Evolutionary conservation across 2,329 filamentous ascomycete species (phyloP).

Genomic region (Trichoderma asperellum): DNA sequence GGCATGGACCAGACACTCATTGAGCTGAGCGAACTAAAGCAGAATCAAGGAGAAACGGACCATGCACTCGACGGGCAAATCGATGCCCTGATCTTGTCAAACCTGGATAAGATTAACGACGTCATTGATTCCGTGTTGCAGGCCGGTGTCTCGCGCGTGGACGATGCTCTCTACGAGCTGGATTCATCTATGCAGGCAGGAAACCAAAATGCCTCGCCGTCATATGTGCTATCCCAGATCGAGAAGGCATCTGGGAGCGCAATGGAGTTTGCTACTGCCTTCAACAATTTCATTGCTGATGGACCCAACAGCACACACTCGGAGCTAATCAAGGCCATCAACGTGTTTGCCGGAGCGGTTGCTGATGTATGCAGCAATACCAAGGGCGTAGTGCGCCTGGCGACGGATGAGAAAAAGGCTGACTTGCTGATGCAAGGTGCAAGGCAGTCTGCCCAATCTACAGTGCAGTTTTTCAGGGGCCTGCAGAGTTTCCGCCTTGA

Average conservation of each 20-base stretch:
- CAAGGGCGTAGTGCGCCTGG: constrained; percentile 90
- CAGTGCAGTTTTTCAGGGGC: constrained; percentile 92
- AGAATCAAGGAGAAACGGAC: constrained; percentile 75
- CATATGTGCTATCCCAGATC: constrained; percentile 94
- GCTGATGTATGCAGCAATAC: constrained; percentile 95
- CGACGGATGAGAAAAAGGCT: constrained; percentile 92
- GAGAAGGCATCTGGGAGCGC: constrained; percentile 94
- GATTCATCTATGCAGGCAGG: constrained; percentile 98
- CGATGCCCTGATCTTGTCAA: constrained; percentile 83
- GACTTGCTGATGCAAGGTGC: constrained; percentile 83
- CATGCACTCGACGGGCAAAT: constrained; percentile 86
- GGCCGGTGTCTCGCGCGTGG: constrained; percentile 87
- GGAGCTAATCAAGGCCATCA: constrained; percentile 91
- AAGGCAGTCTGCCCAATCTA: constrained; percentile 80
- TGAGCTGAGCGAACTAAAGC: constrained; percentile 85
- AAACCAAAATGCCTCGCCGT: constrained; percentile 94
- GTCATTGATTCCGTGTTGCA: constrained; percentile 97
- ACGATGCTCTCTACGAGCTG: constrained; percentile 94
- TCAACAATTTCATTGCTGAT: constrained; percentile 98
- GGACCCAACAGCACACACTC: constrained; percentile 87
- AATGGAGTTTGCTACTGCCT: constrained; percentile 96
- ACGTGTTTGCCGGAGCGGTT: constrained; percentile 85
- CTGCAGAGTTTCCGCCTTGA: constrained; percentile 93
- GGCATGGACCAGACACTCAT: constrained; percentile 96
- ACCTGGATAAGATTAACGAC: constrained; percentile 91